Base-by-base conservation (phyloP, 768 basidiomycete genomes). In the Leccinum aurantiacum region DNA sequence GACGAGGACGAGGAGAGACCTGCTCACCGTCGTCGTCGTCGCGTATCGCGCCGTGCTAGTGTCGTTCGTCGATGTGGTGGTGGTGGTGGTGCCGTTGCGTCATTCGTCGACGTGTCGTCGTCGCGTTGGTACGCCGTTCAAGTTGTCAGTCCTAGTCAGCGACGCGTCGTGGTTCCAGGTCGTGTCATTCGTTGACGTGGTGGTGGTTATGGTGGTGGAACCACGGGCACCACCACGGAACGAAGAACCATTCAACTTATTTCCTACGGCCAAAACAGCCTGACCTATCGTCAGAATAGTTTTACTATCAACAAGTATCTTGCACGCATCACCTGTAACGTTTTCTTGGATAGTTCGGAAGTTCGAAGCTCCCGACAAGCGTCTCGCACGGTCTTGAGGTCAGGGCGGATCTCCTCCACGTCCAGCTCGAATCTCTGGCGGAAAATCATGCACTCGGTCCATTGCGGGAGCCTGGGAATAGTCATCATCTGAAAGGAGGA, bases 161-260 rank as follows among this genome's bases (percentile, higher is more conserved):
- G 27, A 27, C 8, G 27, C 27, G 27, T 27, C 27, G 27, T 27
- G 27, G 27, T 27, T 27, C 27, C 27, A 27, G 27, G 27, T 27
- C 27, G 27, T 27, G 27, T 27, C 27, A 27, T 27, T 27, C 27
- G 27, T 27, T 27, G 27, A 27, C 27, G 27, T 27, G 27, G 27
- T 27, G 27, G 27, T 27, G 27, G 27, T 27, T 27, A 27, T 27
- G 27, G 27, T 27, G 27, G 27, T 27, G 27, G 27, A 96, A 2
- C 95, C 95, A 4, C 76, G 78, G 14, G 95, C 95, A 35, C 84
- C 82, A 17, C 95, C 95, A 41, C 94, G 85, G 74, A 92, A 94
- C 0, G 84, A 89, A 2, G 90, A 87, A 1, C 81, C 82, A 70
- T 98, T 97, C 63, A 98, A 73, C 0, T 82, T 82, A 67, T 97